Base-by-base conservation (phyloP, 1,139 yeast genomes). In the Candida neerlandica region DNA sequence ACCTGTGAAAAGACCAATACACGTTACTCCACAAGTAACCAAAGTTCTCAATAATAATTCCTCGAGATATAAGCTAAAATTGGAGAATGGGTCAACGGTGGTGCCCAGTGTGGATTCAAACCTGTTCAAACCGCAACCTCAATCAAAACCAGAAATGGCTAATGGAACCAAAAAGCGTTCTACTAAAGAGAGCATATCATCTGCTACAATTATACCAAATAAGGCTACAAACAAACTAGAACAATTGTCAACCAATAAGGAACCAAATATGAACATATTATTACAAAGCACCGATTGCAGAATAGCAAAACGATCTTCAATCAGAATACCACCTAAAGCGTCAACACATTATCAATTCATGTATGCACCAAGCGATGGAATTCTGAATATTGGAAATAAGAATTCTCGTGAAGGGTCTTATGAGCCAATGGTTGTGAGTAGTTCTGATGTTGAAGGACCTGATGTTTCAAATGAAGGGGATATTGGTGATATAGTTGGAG, bases 291-390 rank as follows among this genome's bases (percentile, higher is more conserved):
- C n/a, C 4, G 45, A 48, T 21, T 7, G 12, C 12, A 45, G 29
- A 16, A 15, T 48, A 6, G 15, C 26, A 2, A 19, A 11, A n/a
- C 34, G 51, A 34, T 43, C 33, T 5, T 41, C 46, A 7, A 34
- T 51, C 3, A 41, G 56, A 44, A 48, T 53, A 6, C 49, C 18
- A 2, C 51, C 51, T 2, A 45, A 27, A 34, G 32, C 50, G 2
- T 51, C 56, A 4, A 46, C 39, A 2, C 42, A 45, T 44, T 53
- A 49, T 27, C 40, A 45, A 39, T 27, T 49, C 33, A 19, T 51
- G 14, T 40, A 44, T 19, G 37, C 43, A 1, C 50, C 51, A 38
- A 15, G 18, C 2, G 27, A 23, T 23, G 27, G 27, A 23, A 23
- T 23, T 5, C 27, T 23, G 27, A 23, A 5, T 6, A 23, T 23